Evolutionary conservation across 1,139 yeast species (phyloP).

Genomic region (Ogataea hybrid): DNA sequence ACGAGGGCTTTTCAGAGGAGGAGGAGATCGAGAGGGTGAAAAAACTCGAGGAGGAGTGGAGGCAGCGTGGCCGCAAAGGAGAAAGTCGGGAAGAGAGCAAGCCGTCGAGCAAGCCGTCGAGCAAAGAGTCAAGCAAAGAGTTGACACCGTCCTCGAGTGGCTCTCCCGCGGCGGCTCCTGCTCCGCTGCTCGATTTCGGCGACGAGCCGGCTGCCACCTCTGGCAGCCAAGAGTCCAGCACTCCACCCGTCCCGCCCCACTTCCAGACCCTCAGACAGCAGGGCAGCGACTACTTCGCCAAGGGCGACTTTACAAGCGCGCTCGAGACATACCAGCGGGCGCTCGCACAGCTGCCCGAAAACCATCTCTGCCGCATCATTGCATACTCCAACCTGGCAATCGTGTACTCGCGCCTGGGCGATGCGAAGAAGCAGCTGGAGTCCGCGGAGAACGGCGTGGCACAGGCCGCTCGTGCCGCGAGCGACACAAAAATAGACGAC

Average conservation of each 20-base stretch:
- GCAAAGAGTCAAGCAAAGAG: neutral
- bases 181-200: neutral
- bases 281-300: constrained; percentile 63
- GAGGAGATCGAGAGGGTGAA: constrained; percentile 41
- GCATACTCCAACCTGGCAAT: constrained; percentile 77
- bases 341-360: constrained; percentile 56
- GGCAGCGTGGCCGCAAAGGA: constrained; percentile 34
- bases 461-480: constrained; percentile 30
- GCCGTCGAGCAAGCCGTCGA: neutral
- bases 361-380: constrained; percentile 66
- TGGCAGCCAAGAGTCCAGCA: neutral
- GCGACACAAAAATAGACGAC: constrained; percentile 41
- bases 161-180: neutral
- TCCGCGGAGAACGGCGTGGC: constrained; percentile 58
- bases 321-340: constrained; percentile 60
- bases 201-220: neutral
- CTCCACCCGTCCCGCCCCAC: constrained; percentile 34
- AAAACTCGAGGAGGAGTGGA: constrained; percentile 41
- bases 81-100: constrained; percentile 14
- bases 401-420: constrained; percentile 70
- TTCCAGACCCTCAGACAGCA: constrained; percentile 53
- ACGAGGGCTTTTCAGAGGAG: constrained; percentile 30
- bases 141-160: constrained; percentile 1
- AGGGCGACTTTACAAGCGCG: constrained; percentile 82
- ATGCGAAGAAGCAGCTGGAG: constrained; percentile 58